Evolutionary conservation across 1,284 basidiomycete species (phyloP), one percentile per base, ranked within the genome.

Genomic region (Mycosarcoma maydis): DNA sequence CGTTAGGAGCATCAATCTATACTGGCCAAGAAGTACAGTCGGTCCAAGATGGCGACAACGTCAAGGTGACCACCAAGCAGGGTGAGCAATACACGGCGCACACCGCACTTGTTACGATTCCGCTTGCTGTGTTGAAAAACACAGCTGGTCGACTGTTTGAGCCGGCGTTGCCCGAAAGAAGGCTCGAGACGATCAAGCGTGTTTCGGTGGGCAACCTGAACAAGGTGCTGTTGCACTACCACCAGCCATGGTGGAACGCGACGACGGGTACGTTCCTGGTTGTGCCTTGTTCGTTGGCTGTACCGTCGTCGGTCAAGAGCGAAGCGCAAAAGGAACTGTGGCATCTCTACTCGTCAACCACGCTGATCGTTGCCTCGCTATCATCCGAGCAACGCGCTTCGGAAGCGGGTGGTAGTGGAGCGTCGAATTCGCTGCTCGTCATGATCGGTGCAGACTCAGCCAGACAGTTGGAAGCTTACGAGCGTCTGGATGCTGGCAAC

Each of bases 211-310:
- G 82, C 6, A 44, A 73, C 23, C 70, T 73, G 7, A 84, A 79
- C 70, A 55, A 60, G 4, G 83, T 73, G 27, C 75, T 85, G 6
- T 65, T 86, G 14, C 62, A 75, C 11, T 86, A 86, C 72, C 59
- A 77, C 0, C 30, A 66, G 1, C 81, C 84, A 3, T 86, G 85
- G 85, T 86, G 85, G 85, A 70, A 76, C 10, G 72, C 77, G 6
- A 71, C 71, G 6, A 66, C 77, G 8, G 83, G 83, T 0, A 82
- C 81, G 3, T 84, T 84, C 74, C 82, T 82, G 22, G 76, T 85
- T 54, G 77, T 85, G 37, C 51, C 66, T 11, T 46, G 51, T 10
- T 38, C 49, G 0, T 41, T 33, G 81, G 83, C 16, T 77, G 51
- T 80, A 22, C 52, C 49, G 1, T 20, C 40, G 13, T 45, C 59